A percentile compares a stretch with the other conserved stretches of the same genome.
Conservation (phyloP, 1,284 basidiomycete species). For the Sanghuangporus baumii region DNA sequence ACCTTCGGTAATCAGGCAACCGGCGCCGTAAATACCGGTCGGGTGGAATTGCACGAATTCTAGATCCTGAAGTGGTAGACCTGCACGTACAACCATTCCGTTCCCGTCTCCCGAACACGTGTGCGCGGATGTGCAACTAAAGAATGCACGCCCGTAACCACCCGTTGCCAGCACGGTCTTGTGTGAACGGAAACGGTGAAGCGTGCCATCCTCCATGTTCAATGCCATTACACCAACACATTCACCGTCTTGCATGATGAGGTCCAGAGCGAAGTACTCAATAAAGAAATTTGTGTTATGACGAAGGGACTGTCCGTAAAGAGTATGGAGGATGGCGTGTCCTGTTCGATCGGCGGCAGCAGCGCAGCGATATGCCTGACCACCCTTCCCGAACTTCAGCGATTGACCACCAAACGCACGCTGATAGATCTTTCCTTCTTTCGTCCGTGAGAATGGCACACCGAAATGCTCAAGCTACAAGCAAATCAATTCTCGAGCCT, state of each 20-base stretch:
- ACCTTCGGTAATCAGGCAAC: conserved; percentile 97
- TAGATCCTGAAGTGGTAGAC: conserved; percentile 93
- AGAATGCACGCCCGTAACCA: conserved; percentile 98
- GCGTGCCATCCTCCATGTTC: conserved; percentile 99
- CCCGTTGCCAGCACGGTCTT: conserved; percentile 98
- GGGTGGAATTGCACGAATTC: conserved; percentile 99
- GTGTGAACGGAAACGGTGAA: conserved; percentile 97
- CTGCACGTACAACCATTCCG: conserved; percentile 97
- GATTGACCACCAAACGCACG: conserved; percentile 99
- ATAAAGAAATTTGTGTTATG: conserved; percentile 99
- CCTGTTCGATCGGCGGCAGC: conserved; percentile 99
- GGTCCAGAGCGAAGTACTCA: conserved; percentile 97
- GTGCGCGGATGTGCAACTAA: conserved; percentile 98
- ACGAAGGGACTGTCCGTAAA: conserved; percentile 97
- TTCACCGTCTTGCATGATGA: conserved; percentile 98
- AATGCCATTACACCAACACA: conserved; percentile 99
- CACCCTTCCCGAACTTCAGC: conserved; percentile 95
- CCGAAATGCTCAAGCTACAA: conserved; percentile 95
- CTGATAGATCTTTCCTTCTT: conserved; percentile 99
- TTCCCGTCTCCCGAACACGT: conserved; percentile 99
- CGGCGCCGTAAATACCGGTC: conserved; percentile 99
- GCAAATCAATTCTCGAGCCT: conserved; percentile 4
- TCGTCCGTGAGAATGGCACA: conserved; percentile 97
- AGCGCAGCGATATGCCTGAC: conserved; percentile 98
- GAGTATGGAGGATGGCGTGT: conserved; percentile 96